A percentile compares a stretch with the other conserved stretches of the same genome.
Evolutionary conservation across 495 filamentous ascomycete genomes (phyloP).

Genomic region (Hyaloscypha finlandica): DNA sequence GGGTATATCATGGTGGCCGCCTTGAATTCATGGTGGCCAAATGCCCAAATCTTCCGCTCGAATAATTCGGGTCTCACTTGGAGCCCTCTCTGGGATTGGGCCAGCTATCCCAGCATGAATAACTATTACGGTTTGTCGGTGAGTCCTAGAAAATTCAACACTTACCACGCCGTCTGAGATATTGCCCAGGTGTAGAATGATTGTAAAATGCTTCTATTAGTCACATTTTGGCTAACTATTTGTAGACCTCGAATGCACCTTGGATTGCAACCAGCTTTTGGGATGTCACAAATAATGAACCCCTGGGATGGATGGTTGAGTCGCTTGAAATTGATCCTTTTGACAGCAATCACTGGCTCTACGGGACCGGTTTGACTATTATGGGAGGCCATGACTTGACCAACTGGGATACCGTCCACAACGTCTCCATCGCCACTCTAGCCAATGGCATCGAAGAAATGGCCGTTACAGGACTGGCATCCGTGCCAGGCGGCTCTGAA

Average conservation of each 20-base stretch:
- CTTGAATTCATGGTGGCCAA: slow-evolving; percentile 61
- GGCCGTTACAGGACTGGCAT: slow-evolving; percentile 52
- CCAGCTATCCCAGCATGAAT: neutral
- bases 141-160: neutral
- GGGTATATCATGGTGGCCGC: slow-evolving; percentile 57
- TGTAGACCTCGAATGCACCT: slow-evolving; percentile 12
- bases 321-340: slow-evolving; percentile 61
- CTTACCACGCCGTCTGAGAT: neutral
- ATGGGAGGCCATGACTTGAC: slow-evolving; percentile 54
- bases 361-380: slow-evolving; percentile 36
- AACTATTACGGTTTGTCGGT: slow-evolving; percentile 13
- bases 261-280: slow-evolving; percentile 11
- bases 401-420: slow-evolving; percentile 36
- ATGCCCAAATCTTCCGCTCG: slow-evolving; percentile 56
- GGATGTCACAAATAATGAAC: slow-evolving; percentile 1
- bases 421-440: slow-evolving; percentile 51
- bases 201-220: neutral
- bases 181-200: neutral
- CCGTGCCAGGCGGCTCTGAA: slow-evolving; percentile 52
- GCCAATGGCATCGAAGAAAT: slow-evolving; percentile 64
- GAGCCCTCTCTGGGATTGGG: slow-evolving; percentile 24
- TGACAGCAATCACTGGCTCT: slow-evolving; percentile 57
- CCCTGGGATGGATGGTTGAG: slow-evolving; percentile 64
- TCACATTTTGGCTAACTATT: neutral
- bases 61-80: slow-evolving; percentile 47